These are phyloP conservation scores for Leishmania aethiopica DNA, from an alignment of 208 protist species.

Conservation along the genomic window DNA sequence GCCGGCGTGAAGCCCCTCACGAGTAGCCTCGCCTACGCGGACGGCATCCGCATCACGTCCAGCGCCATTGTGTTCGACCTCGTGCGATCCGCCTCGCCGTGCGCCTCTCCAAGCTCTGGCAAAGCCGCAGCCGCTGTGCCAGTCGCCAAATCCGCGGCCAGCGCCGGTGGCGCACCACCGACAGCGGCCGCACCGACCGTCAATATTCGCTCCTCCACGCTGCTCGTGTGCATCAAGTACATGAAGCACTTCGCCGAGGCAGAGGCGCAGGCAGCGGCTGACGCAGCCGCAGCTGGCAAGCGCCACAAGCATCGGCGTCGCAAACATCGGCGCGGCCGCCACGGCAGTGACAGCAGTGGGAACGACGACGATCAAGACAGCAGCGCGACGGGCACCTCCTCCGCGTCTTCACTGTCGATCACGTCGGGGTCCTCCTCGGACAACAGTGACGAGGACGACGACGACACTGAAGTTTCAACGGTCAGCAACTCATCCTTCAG, in stretches of 20 bases:
- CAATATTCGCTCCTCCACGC: constrained; percentile 13
- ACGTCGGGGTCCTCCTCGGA: not conserved
- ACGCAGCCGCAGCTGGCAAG: not conserved
- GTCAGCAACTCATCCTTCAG: constrained; percentile 18
- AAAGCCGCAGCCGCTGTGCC: not conserved
- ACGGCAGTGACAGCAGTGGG: constrained; percentile 7
- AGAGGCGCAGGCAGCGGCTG: constrained; percentile 11
- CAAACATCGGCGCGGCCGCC: not conserved
- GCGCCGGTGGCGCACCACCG: not conserved
- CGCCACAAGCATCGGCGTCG: constrained; percentile 1
- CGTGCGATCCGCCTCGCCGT: not conserved
- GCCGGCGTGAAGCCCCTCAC: not conserved
- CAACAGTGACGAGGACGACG: not conserved
- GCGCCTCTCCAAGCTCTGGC: not conserved
- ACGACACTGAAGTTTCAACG: constrained; percentile 2
- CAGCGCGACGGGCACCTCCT: not conserved
- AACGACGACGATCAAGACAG: not conserved
- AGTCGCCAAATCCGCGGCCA: not conserved
- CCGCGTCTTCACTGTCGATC: not conserved
- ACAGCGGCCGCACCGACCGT: not conserved
- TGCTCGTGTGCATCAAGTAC: constrained; percentile 47
- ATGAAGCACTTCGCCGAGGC: constrained; percentile 45
- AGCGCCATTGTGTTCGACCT: constrained; percentile 30
- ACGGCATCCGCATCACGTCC: constrained; percentile 31
- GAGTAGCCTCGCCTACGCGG: constrained; percentile 18